These are phyloP conservation scores for Xylaria venustula DNA, from an alignment of 495 filamentous ascomycete species.

Conservation along the genomic window DNA sequence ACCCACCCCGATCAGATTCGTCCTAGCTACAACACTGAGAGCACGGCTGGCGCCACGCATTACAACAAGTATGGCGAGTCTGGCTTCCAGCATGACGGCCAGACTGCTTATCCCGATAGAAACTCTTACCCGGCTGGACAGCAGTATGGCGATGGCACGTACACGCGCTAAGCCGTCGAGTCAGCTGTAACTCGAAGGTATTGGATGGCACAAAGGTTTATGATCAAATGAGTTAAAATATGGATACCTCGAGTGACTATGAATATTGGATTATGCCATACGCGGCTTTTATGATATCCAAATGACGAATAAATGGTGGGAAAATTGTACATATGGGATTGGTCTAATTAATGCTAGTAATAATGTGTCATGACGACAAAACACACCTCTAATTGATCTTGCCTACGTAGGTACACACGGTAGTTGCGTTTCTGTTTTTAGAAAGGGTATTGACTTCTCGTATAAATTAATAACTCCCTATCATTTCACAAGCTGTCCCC, in stretches of 20 bases:
- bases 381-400: not conserved
- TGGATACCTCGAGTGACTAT: not conserved
- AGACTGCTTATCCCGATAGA: slow-evolving; percentile 26
- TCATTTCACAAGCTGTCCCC: too few relatives aligned
- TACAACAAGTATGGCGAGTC: slow-evolving; percentile 29
- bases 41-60: slow-evolving; percentile 31
- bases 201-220: too few relatives aligned
- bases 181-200: too few relatives aligned
- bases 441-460: too few relatives aligned
- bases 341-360: slow-evolving; percentile 1
- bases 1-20: slow-evolving; percentile 39
- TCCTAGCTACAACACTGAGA: slow-evolving; percentile 41
- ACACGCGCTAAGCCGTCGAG: not conserved
- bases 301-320: not conserved
- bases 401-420: not conserved
- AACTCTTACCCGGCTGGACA: slow-evolving; percentile 18
- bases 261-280: not conserved
- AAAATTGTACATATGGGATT: slow-evolving; percentile 5
- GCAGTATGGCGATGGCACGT: slow-evolving; percentile 8
- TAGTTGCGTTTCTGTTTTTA: too few relatives aligned
- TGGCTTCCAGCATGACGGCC: slow-evolving; percentile 23
- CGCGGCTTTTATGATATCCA: slow-evolving; percentile 9
- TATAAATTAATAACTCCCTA: too few relatives aligned
- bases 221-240: not conserved
- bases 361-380: not conserved